Evolutionary conservation across 345 rosid species (phyloP).

Genomic region (Syzygium grande): DNA sequence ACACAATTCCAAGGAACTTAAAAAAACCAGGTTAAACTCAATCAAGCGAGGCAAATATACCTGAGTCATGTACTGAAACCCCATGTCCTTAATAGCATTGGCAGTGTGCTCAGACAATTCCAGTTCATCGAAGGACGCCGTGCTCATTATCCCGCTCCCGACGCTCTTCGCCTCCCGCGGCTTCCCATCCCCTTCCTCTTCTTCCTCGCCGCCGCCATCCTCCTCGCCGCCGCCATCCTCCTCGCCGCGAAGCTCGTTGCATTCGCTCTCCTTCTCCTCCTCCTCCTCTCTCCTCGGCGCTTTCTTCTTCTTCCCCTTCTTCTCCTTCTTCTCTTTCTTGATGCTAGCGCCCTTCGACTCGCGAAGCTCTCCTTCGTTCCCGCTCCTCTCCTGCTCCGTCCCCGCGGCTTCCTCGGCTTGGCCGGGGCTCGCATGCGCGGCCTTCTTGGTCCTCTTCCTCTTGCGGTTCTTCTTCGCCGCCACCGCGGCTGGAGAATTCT

Average conservation of each 20-base stretch:
- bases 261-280: neutral
- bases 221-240: neutral
- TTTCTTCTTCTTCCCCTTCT: neutral
- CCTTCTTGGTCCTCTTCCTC: slow-evolving; percentile 2
- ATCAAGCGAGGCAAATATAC: slow-evolving; percentile 13
- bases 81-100: slow-evolving; percentile 66
- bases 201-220: neutral
- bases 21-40: neutral
- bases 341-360: neutral
- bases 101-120: slow-evolving; percentile 62
- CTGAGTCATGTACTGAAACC: slow-evolving; percentile 80
- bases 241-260: neutral
- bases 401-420: neutral
- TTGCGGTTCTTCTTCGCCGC: neutral
- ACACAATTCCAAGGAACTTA: neutral
- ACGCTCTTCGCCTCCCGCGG: neutral
- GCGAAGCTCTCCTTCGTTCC: neutral
- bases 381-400: neutral
- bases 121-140: slow-evolving; percentile 58
- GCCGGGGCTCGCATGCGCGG: neutral
- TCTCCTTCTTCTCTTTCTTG: slow-evolving; percentile 2
- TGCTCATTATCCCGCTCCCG: slow-evolving; percentile 74
- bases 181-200: neutral
- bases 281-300: neutral
- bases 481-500: neutral